Conservation (phyloP, 1,284 basidiomycete genomes). For the Melampsora allii-populina region DNA sequence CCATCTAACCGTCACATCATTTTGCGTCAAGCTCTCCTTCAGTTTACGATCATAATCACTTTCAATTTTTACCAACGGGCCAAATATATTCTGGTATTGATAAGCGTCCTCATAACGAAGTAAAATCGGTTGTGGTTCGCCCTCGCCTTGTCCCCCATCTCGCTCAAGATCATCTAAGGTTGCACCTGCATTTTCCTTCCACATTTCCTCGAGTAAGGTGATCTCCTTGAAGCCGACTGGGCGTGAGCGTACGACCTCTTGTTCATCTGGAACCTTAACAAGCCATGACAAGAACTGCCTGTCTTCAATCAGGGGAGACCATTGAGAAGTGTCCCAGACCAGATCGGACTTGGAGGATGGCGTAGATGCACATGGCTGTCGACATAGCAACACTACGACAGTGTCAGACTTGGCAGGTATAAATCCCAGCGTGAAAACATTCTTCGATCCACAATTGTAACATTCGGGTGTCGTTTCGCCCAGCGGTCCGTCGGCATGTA, state of each 20-base stretch:
- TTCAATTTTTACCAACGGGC: slow-evolving; percentile 97
- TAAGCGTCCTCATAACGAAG: slow-evolving; percentile 94
- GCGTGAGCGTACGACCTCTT: slow-evolving; percentile 87
- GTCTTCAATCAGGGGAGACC: slow-evolving; percentile 98
- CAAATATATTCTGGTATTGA: slow-evolving; percentile 99
- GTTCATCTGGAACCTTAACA: slow-evolving; percentile 92
- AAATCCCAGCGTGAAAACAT: slow-evolving; percentile 98
- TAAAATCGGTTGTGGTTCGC: slow-evolving; percentile 88
- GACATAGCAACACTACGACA: slow-evolving; percentile 95
- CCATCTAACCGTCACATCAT: slow-evolving; percentile 92
- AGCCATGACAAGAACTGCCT: slow-evolving; percentile 98
- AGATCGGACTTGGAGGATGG: slow-evolving; percentile 78
- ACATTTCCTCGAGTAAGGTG: slow-evolving; percentile 93
- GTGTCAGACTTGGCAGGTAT: slow-evolving; percentile 99
- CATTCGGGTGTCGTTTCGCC: slow-evolving; percentile 93
- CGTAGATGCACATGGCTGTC: slow-evolving; percentile 95
- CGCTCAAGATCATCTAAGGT: slow-evolving; percentile 96
- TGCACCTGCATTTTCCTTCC: slow-evolving; percentile 93
- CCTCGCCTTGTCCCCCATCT: slow-evolving; percentile 85
- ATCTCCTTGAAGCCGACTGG: slow-evolving; percentile 97
- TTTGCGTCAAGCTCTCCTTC: slow-evolving; percentile 98
- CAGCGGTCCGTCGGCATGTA: slow-evolving; percentile 90
- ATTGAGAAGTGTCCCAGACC: slow-evolving; percentile 95
- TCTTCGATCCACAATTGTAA: slow-evolving; percentile 99
- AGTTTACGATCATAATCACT: slow-evolving; percentile 97